A percentile compares a stretch with the other conserved stretches of the same genome.
phyloP scores from a whole-genome alignment of 2,329 filamentous ascomycete species.

The Ophiostoma fasciatum region DNA sequence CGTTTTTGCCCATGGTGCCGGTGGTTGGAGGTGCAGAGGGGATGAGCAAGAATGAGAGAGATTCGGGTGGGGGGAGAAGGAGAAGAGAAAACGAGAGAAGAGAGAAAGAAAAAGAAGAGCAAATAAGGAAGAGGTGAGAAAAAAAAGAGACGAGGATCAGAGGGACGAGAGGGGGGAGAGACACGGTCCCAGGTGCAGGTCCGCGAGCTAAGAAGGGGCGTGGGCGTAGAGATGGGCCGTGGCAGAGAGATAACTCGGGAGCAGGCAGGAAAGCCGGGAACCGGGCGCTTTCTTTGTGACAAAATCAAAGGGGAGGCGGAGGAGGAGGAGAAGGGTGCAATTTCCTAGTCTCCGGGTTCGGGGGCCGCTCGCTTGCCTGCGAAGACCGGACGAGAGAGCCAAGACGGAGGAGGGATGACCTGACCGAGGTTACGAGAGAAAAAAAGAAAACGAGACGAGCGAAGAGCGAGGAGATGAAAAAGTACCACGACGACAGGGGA shows the following conservation, averaged over 20 bases:
- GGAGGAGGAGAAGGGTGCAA: not conserved
- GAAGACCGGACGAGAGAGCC: not conserved
- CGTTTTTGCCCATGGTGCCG: constrained; percentile 42
- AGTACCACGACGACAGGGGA: not conserved
- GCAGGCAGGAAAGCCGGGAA: not conserved
- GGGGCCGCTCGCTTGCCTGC: not conserved
- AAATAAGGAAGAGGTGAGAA: not conserved
- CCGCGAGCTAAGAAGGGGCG: constrained; percentile 4
- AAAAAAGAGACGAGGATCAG: not conserved
- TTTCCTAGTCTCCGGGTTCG: constrained; percentile 2
- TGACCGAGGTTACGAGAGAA: not conserved
- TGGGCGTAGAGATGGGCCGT: constrained; percentile 9
- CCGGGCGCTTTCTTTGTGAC: no score
- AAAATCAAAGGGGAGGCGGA: not conserved
- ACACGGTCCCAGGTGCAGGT: not conserved
- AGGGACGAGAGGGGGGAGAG: not conserved
- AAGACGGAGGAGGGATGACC: not conserved
- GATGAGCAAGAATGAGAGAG: not conserved
- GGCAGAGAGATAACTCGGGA: constrained; percentile 4
- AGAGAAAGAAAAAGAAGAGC: not conserved
- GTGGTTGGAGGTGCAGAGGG: not conserved
- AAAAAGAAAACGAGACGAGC: not conserved
- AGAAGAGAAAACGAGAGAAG: not conserved
- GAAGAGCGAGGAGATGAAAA: no score
- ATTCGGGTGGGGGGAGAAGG: not conserved